phyloP scores from a whole-genome alignment of 345 rosid genomes.

The Eucalyptus virginea region DNA sequence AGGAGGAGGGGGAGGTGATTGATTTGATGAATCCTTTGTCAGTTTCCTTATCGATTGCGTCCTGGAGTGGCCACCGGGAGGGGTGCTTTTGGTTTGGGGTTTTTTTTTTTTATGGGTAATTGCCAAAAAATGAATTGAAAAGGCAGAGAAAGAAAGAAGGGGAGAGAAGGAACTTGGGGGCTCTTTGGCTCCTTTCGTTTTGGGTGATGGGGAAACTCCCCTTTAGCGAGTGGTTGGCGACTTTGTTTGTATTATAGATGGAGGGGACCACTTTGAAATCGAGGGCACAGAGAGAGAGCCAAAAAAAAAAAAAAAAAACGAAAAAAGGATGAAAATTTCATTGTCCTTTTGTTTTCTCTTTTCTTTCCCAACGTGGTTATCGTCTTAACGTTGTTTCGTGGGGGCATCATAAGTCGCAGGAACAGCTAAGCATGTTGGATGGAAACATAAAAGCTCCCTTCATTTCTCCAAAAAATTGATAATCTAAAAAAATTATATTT shows the following conservation, averaged over 20 bases:
- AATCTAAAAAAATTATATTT: no score
- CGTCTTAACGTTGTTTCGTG: background rate
- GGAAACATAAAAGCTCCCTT: background rate
- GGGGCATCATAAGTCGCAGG: background rate
- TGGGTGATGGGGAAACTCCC: background rate
- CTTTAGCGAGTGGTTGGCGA: background rate
- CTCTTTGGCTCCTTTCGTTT: background rate
- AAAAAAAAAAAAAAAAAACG: background rate
- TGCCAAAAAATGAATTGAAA: background rate
- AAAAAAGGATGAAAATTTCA: background rate
- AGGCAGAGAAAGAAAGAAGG: background rate
- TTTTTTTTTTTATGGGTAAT: background rate
- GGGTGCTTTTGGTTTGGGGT: background rate
- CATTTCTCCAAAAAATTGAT: no score
- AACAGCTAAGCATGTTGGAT: background rate
- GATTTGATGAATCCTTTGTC: background rate
- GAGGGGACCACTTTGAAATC: background rate
- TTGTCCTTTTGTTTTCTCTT: background rate
- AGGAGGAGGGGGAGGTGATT: background rate
- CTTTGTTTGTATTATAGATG: background rate
- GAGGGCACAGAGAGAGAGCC: no score
- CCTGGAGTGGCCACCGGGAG: background rate
- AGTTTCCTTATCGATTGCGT: background rate
- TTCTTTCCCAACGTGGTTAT: background rate
- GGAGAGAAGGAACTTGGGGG: background rate